phyloP scores from a whole-genome alignment of 106 monocot species.

The Cymbidium sinense region DNA sequence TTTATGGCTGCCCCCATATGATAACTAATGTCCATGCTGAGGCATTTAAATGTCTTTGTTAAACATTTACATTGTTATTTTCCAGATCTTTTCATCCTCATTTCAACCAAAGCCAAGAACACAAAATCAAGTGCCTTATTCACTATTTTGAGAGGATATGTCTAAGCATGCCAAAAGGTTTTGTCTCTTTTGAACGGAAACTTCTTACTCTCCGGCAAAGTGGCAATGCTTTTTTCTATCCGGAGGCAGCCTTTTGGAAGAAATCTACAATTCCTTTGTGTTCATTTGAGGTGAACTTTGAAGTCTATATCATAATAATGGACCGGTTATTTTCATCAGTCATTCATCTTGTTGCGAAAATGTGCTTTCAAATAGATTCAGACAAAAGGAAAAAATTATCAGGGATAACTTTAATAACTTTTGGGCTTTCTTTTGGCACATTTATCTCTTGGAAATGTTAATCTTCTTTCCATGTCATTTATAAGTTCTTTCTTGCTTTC shows the following conservation, averaged over 20 bases:
- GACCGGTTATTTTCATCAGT: background rate
- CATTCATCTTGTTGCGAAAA: background rate
- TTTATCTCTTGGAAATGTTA: background rate
- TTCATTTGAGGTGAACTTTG: constrained; percentile 54
- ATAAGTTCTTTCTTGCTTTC: background rate
- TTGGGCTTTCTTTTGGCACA: background rate
- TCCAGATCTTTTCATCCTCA: constrained; percentile 48
- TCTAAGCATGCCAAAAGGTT: constrained; percentile 40
- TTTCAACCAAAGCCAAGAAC: constrained; percentile 57
- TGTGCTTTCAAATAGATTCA: background rate
- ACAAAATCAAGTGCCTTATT: constrained; percentile 79
- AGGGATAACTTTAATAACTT: background rate
- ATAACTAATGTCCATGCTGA: background rate
- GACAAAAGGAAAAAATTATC: background rate
- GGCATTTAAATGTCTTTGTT: constrained; percentile 1
- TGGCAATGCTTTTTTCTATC: constrained; percentile 32
- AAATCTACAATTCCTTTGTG: constrained; percentile 60
- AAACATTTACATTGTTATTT: background rate
- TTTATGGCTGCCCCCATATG: background rate
- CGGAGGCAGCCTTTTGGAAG: constrained; percentile 48
- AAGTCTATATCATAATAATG: background rate
- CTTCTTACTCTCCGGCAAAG: constrained; percentile 40
- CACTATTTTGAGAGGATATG: constrained; percentile 86
- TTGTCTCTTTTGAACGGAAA: constrained; percentile 81
- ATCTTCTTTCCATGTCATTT: background rate